Percentiles rank a stretch among this genome's conserved stretches.
These are phyloP conservation scores for Candida oleophila DNA, from an alignment of 805 yeast genomes.

Conservation along the genomic window DNA sequence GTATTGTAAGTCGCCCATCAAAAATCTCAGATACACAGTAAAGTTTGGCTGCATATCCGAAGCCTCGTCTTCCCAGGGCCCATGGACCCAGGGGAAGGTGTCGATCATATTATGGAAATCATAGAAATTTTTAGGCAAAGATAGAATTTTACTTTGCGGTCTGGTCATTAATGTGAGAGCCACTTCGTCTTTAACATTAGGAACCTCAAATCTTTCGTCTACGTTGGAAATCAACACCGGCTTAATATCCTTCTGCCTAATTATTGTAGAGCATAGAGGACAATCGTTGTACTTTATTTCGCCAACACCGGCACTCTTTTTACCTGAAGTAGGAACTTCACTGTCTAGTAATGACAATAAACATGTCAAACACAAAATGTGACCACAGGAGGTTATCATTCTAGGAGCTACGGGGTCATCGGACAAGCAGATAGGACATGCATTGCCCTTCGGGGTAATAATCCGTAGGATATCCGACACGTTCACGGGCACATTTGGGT, in stretches of 20 bases:
- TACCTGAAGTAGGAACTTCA: conserved; percentile 35
- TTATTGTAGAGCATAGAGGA: conserved; percentile 70
- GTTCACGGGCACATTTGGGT: conserved; percentile 75
- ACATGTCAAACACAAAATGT: conserved; percentile 83
- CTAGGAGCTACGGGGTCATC: conserved; percentile 89
- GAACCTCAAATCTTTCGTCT: conserved; percentile 57
- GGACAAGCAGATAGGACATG: conserved; percentile 89
- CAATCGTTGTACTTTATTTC: conserved; percentile 63
- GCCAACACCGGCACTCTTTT: conserved; percentile 33
- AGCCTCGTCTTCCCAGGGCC: conserved; percentile 9
- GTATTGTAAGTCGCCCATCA: conserved; percentile 62
- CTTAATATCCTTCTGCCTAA: conserved; percentile 53
- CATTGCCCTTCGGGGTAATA: conserved; percentile 68
- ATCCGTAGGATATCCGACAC: conserved; percentile 65
- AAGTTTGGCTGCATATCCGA: conserved; percentile 18
- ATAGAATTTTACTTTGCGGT: conserved; percentile 44
- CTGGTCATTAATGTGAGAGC: conserved; percentile 63
- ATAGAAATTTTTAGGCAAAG: conserved; percentile 44
- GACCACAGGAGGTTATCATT: conserved; percentile 91
- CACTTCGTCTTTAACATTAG: conserved; percentile 54
- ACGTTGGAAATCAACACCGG: conserved; percentile 57
- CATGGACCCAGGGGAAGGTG: conserved; percentile 56
- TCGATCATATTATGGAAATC: conserved; percentile 25
- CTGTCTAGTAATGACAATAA: conserved; percentile 68
- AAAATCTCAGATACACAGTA: conserved; percentile 57